phyloP scores from a whole-genome alignment of 371 early-diverging fungal genomes.

The Mucor irregularis region DNA sequence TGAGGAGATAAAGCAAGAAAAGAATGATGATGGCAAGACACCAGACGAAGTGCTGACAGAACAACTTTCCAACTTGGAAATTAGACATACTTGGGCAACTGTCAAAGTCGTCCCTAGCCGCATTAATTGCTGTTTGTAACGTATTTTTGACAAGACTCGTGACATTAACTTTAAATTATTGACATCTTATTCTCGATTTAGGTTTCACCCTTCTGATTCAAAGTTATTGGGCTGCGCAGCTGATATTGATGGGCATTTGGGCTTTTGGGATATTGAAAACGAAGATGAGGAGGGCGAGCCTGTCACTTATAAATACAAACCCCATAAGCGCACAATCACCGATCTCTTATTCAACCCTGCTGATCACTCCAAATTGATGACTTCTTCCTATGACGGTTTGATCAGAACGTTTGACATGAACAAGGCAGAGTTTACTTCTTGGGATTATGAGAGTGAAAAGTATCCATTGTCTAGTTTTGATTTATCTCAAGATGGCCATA shows the following conservation, averaged over 20 bases:
- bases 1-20: conserved; percentile 1
- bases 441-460: conserved; percentile 31
- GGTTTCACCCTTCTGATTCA: conserved; percentile 63
- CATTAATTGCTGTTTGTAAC: conserved; percentile 47
- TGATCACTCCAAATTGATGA: conserved; percentile 51
- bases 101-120: conserved; percentile 62
- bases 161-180: background rate
- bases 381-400: conserved; percentile 69
- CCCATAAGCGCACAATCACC: conserved; percentile 58
- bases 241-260: conserved; percentile 63
- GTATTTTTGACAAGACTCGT: background rate
- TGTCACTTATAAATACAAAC: conserved; percentile 57
- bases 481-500: conserved; percentile 42
- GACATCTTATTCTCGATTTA: conserved; percentile 19
- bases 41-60: conserved; percentile 4
- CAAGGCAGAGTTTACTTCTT: conserved; percentile 49
- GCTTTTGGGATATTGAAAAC: conserved; percentile 67
- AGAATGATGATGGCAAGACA: conserved; percentile 8
- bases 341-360: conserved; percentile 55
- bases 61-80: conserved; percentile 24
- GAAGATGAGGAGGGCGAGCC: conserved; percentile 53
- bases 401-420: conserved; percentile 65
- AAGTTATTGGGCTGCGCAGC: conserved; percentile 64
- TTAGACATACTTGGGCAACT: conserved; percentile 53
- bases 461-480: conserved; percentile 49